phyloP scores from a whole-genome alignment of 257 asterid species.

The Sherardia arvensis region DNA sequence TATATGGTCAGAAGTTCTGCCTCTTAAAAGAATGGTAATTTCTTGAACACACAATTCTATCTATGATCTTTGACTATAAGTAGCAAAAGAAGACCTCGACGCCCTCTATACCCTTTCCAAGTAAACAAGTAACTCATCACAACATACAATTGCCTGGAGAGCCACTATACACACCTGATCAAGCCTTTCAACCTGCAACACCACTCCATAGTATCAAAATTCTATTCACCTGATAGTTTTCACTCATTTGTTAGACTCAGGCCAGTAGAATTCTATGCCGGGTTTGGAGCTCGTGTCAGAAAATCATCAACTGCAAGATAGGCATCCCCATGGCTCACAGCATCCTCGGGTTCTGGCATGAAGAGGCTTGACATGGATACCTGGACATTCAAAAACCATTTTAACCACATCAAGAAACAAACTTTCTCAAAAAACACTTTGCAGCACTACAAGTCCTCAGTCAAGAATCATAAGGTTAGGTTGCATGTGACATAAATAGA shows the following conservation, averaged over 20 bases:
- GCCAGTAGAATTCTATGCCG: conserved; percentile 16
- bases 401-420: not conserved
- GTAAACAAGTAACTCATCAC: conserved; percentile 16
- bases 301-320: conserved; percentile 86
- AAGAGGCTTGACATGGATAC: conserved; percentile 57
- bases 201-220: not conserved
- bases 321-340: conserved; percentile 94
- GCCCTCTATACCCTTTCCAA: not conserved
- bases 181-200: not conserved
- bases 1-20: not conserved
- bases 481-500: not conserved
- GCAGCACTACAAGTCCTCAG: not conserved
- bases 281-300: conserved; percentile 57
- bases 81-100: not conserved
- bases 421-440: not conserved
- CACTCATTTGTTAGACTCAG: not conserved
- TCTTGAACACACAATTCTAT: conserved; percentile 2
- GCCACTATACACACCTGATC: not conserved
- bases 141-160: conserved; percentile 12
- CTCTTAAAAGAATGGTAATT: conserved; percentile 11
- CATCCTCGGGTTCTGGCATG: conserved; percentile 99
- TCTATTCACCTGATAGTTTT: not conserved
- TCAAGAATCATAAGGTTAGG: not conserved
- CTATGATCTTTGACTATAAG: not conserved
- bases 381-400: conserved; percentile 29